Conservation (phyloP, 257 asterid species). For the Gynochthodes officinalis region DNA sequence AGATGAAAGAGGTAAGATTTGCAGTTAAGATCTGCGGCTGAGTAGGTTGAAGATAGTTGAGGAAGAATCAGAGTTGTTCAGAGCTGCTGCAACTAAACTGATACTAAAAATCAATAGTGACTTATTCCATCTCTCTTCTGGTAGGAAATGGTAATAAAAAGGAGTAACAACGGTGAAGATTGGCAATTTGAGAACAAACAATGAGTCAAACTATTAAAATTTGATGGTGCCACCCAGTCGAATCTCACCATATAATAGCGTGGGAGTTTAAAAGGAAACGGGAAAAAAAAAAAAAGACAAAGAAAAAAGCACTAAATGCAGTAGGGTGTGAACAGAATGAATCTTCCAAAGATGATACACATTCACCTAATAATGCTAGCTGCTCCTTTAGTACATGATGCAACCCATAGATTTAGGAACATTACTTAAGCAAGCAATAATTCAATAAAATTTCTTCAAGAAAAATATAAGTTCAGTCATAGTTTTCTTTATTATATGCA, state of each 20-base stretch:
- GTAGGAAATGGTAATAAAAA: constrained; percentile 7
- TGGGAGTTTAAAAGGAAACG: too few species aligned
- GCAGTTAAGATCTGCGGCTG: neutral
- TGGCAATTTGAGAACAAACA: too few species aligned
- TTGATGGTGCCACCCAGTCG: too few species aligned
- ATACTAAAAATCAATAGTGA: neutral
- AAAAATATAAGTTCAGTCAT: neutral
- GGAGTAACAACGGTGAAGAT: neutral
- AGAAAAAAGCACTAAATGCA: neutral
- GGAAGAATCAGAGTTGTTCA: constrained; percentile 36
- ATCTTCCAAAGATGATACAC: constrained; percentile 5
- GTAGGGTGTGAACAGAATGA: neutral
- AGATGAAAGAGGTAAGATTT: neutral
- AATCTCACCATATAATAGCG: too few species aligned
- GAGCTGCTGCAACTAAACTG: constrained; percentile 43
- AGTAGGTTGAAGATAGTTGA: constrained; percentile 13
- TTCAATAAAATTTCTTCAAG: neutral
- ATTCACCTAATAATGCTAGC: neutral
- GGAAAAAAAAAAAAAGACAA: too few species aligned
- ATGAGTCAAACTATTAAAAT: too few species aligned
- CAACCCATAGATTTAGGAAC: neutral
- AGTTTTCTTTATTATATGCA: neutral
- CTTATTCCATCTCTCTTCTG: neutral
- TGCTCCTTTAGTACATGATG: constrained; percentile 1
- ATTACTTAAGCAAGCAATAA: neutral